phyloP scores from a whole-genome alignment of 2,329 filamentous ascomycete genomes.

The Dothidotthia symphoricarpi region DNA sequence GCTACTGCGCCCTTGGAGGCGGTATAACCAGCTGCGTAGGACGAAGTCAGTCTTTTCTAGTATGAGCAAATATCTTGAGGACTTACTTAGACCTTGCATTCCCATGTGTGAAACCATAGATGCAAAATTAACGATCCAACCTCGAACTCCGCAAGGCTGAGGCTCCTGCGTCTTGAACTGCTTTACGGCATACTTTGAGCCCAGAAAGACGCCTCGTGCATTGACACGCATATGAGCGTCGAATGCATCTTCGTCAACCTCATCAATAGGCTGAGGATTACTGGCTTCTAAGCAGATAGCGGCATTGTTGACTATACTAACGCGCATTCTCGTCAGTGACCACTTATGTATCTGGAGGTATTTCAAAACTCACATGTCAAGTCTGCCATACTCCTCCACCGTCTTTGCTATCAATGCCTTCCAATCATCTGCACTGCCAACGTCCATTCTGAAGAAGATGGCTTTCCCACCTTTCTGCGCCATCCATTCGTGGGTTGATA shows the following conservation, averaged over 20 bases:
- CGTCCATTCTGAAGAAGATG: constrained; percentile 33
- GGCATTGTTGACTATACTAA: constrained; percentile 40
- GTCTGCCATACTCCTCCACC: constrained; percentile 30
- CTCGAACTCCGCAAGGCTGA: constrained; percentile 24
- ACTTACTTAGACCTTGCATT: constrained; percentile 34
- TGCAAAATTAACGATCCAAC: constrained; percentile 44
- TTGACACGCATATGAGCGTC: constrained; percentile 42
- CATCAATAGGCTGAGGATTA: constrained; percentile 26
- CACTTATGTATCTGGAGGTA: constrained; percentile 6
- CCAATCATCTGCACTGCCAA: constrained; percentile 30
- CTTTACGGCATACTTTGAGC: constrained; percentile 39
- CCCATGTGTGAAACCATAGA: constrained; percentile 26
- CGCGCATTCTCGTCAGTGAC: neutral
- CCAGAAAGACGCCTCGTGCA: constrained; percentile 41
- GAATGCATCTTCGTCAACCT: constrained; percentile 34
- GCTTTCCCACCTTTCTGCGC: constrained; percentile 13
- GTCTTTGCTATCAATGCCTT: constrained; percentile 21
- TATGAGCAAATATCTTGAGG: neutral
- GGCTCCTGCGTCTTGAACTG: constrained; percentile 42
- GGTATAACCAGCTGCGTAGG: constrained; percentile 42
- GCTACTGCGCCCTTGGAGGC: constrained; percentile 51
- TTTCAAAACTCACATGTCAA: constrained; percentile 31
- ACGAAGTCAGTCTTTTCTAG: neutral
- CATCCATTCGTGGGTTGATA: constrained; percentile 23
- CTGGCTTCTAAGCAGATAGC: constrained; percentile 33